Evolutionary conservation across 768 basidiomycete genomes (phyloP).

Genomic region (Pholiota microspora): DNA sequence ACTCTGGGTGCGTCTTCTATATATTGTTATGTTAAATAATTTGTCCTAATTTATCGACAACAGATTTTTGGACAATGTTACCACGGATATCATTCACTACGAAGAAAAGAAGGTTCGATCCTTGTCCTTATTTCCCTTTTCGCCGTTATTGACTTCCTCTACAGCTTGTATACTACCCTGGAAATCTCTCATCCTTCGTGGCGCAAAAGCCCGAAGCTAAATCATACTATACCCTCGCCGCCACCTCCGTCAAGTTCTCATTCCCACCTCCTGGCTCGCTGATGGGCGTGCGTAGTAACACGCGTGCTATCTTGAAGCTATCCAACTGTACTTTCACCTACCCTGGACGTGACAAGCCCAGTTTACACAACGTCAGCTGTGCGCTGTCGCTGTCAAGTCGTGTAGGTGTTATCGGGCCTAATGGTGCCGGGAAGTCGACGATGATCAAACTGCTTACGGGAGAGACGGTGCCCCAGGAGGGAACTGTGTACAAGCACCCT

Average conservation of each 20-base stretch:
- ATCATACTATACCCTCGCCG: conserved; percentile 95
- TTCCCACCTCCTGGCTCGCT: conserved; percentile 95
- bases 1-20: conserved; percentile 88
- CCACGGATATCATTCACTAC: conserved; percentile 97
- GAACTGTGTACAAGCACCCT: conserved; percentile 92
- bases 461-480: conserved; percentile 89
- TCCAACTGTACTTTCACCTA: conserved; percentile 92
- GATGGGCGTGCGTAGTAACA: conserved; percentile 96
- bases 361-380: conserved; percentile 85
- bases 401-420: conserved; percentile 89
- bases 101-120: conserved; percentile 78
- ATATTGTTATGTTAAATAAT: not conserved
- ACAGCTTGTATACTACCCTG: conserved; percentile 89
- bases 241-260: conserved; percentile 89
- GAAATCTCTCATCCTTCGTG: conserved; percentile 90
- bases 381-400: conserved; percentile 93
- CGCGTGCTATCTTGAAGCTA: conserved; percentile 93
- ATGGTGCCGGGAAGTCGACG: conserved; percentile 96
- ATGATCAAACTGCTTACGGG: conserved; percentile 96
- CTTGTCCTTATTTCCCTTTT: conserved; percentile 11
- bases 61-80: conserved; percentile 92
- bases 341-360: conserved; percentile 77
- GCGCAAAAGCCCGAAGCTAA: conserved; percentile 88
- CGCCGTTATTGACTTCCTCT: conserved; percentile 10
- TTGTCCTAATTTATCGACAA: not conserved